Evolutionary conservation across 331 rosid genomes (phyloP), one percentile per base, ranked within the genome.

Genomic region (Erythrophleum ivorense): DNA sequence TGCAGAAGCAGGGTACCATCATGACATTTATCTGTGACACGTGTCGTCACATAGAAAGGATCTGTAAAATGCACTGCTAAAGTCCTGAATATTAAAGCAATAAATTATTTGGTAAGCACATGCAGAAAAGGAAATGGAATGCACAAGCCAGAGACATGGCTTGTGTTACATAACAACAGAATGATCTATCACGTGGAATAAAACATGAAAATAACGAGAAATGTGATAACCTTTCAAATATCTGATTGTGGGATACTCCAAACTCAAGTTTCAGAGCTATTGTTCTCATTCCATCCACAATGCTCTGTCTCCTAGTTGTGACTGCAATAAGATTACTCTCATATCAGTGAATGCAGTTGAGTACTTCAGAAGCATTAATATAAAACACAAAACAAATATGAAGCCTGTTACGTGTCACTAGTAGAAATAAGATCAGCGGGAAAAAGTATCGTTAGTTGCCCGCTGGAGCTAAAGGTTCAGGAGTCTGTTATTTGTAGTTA

Each of bases 241-340:
- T 94, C 84, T 96, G 99, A 87, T 96, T 94, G 84, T 85, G 97
- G 79, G 89, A 90, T 82, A 81, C 91, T 84, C 99, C 99, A 88
- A 96, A 96, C 84, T 91, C 95, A 82, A 96, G 98, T 86, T 94
- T 94, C 79, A 96, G 90, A 59, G 98, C 99, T 85, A 94, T 84
- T 19, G 98, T 92, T 86, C 99, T 91, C 99, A 96, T 94, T 74
- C 98, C 99, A 84, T 96, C 99, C 84, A 96, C 77, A 33, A 72
- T 50, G 46, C 77, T 50, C 46, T 72, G 77, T 34, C 77, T 72
- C 77, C 77, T 31, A 50, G 77, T 72, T 31, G 77, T 19, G 21
- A 33, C 77, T 72, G 62, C 40, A 24, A 50, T 50, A 72, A 52
- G 11, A 72, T 33, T 31, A 72, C 6, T 71, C 46, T 83, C 85